Conservation (phyloP, 345 rosid species). For the Pugionium cornutum region DNA sequence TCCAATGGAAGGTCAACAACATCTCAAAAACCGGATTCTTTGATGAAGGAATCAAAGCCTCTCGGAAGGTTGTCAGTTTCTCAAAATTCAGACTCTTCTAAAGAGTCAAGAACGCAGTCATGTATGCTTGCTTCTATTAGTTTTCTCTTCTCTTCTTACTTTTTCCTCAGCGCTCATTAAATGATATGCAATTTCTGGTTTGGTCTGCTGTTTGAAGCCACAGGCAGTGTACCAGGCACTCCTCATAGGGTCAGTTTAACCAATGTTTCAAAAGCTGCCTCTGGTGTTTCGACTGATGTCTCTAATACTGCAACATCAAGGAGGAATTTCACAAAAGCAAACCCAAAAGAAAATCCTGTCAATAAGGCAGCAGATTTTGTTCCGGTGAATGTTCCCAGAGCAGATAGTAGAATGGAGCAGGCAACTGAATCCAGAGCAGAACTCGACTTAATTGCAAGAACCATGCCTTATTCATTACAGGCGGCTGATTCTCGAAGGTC, state of each 20-base stretch:
- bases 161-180: constrained; percentile 1
- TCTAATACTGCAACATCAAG: constrained; percentile 52
- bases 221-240: constrained; percentile 71
- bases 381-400: constrained; percentile 86
- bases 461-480: constrained; percentile 96
- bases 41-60: constrained; percentile 71
- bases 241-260: constrained; percentile 69
- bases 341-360: constrained; percentile 50
- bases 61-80: constrained; percentile 72
- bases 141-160: constrained; percentile 3
- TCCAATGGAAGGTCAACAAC: constrained; percentile 51
- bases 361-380: constrained; percentile 53
- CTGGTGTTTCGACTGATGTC: constrained; percentile 46
- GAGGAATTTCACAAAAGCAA: constrained; percentile 54
- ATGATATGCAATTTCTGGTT: constrained; percentile 35
- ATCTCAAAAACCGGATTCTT: constrained; percentile 55
- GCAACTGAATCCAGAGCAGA: constrained; percentile 75
- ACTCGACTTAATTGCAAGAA: constrained; percentile 74
- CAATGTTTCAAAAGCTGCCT: constrained; percentile 45
- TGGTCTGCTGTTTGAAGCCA: constrained; percentile 60
- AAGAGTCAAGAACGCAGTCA: constrained; percentile 60
- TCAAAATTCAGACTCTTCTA: constrained; percentile 65
- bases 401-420: constrained; percentile 54
- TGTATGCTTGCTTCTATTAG: constrained; percentile 53
- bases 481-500: constrained; percentile 61